phyloP scores from a whole-genome alignment of 1,284 basidiomycete species.

The Irpex sp. region DNA sequence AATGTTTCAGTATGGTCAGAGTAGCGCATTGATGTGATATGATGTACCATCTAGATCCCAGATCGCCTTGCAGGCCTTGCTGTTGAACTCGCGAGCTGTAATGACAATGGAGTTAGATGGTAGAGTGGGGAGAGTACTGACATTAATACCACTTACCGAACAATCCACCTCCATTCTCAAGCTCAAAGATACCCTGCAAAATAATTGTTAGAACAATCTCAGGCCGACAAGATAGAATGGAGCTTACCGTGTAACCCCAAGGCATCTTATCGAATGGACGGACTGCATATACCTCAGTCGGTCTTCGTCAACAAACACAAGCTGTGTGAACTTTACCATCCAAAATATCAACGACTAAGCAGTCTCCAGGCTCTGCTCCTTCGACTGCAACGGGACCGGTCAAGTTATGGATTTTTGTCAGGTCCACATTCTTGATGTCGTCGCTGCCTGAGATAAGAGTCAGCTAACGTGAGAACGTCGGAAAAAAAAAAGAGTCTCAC shows the following conservation, averaged over 20 bases:
- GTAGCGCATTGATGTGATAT: conserved; percentile 29
- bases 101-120: background rate
- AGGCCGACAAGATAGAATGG: conserved; percentile 12
- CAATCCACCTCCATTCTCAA: conserved; percentile 72
- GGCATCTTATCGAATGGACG: conserved; percentile 73
- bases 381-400: conserved; percentile 74
- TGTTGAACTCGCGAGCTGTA: conserved; percentile 63
- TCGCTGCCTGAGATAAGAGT: conserved; percentile 45
- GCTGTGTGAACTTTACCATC: conserved; percentile 44
- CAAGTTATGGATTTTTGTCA: conserved; percentile 69
- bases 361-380: conserved; percentile 76
- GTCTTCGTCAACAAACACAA: background rate
- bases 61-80: conserved; percentile 71
- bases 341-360: conserved; percentile 74
- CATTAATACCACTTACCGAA: conserved; percentile 44
- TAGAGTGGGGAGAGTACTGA: background rate
- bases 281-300: conserved; percentile 34
- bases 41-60: conserved; percentile 61
- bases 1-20: conserved; percentile 3
- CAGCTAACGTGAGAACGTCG: background rate
- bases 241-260: conserved; percentile 70
- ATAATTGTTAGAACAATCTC: background rate
- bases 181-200: conserved; percentile 65
- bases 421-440: conserved; percentile 63
- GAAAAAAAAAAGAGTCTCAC: conserved; percentile 31